Evolutionary conservation across 2,329 filamentous ascomycete species (phyloP).

Genomic region (Acephala macrosclerotiorum): DNA sequence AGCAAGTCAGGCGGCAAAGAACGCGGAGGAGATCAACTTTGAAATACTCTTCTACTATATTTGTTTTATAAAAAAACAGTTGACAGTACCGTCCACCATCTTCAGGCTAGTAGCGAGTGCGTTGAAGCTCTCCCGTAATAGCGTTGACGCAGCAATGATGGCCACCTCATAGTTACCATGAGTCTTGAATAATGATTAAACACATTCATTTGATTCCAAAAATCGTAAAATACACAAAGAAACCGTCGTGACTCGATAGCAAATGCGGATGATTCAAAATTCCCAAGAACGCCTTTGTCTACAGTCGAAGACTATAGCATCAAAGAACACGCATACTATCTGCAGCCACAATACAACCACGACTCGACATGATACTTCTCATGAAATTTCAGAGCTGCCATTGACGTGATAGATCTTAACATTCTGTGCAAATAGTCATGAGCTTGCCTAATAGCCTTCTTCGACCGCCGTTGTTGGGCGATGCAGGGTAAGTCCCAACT

Average conservation of each 20-base stretch:
- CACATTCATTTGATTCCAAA: not conserved
- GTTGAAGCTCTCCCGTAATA: too few relatives aligned
- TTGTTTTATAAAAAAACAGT: too few relatives aligned
- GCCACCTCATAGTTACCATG: too few relatives aligned
- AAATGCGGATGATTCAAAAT: conserved; percentile 2
- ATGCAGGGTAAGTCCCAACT: conserved; percentile 4
- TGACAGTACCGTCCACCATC: too few relatives aligned
- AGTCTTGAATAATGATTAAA: too few relatives aligned
- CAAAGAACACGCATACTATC: conserved; percentile 6
- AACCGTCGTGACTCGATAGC: not conserved
- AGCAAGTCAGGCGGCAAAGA: too few relatives aligned
- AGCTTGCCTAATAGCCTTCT: not conserved
- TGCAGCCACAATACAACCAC: not conserved
- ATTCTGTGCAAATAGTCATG: not conserved
- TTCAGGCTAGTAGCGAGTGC: too few relatives aligned
- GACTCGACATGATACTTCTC: too few relatives aligned
- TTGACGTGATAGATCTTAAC: not conserved
- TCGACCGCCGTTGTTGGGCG: conserved; percentile 11
- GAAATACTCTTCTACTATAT: too few relatives aligned
- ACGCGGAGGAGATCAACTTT: too few relatives aligned
- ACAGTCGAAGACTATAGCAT: conserved; percentile 1
- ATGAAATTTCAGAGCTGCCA: too few relatives aligned
- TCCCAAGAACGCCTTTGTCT: not conserved
- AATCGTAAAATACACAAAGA: not conserved
- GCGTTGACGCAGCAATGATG: too few relatives aligned